Evolutionary conservation across 2,329 filamentous ascomycete species (phyloP).

Genomic region (Gyromitra esculenta): DNA sequence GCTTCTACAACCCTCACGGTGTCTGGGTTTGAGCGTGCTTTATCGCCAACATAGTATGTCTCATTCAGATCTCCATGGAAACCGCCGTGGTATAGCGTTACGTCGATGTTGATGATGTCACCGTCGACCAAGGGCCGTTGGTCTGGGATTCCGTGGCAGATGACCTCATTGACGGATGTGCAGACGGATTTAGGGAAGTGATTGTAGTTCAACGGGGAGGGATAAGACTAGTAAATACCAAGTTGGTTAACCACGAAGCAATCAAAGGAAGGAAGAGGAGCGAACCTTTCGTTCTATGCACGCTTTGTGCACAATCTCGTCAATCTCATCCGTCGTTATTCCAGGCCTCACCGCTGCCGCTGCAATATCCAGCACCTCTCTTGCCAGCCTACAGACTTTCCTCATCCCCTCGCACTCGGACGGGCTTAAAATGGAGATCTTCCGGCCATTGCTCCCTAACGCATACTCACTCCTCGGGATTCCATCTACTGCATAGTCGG

Average conservation of each 20-base stretch:
- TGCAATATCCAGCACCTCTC: slow-evolving; percentile 93
- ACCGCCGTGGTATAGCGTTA: slow-evolving; percentile 91
- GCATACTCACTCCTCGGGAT: slow-evolving; percentile 72
- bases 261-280: slow-evolving; percentile 39
- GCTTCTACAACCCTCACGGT: slow-evolving; percentile 90
- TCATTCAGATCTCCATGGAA: slow-evolving; percentile 98
- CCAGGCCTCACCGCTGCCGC: slow-evolving; percentile 86
- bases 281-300: slow-evolving; percentile 90
- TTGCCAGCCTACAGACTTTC: slow-evolving; percentile 84
- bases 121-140: slow-evolving; percentile 86
- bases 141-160: slow-evolving; percentile 98
- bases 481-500: slow-evolving; percentile 88
- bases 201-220: slow-evolving; percentile 93
- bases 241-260: background rate
- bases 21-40: slow-evolving; percentile 82
- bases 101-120: slow-evolving; percentile 96
- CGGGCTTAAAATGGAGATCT: slow-evolving; percentile 56
- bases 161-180: slow-evolving; percentile 95
- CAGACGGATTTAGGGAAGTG: slow-evolving; percentile 98
- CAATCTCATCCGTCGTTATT: slow-evolving; percentile 93
- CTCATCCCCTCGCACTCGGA: slow-evolving; percentile 73
- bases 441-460: slow-evolving; percentile 59
- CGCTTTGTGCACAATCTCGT: slow-evolving; percentile 93
- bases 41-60: slow-evolving; percentile 96
- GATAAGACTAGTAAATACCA: slow-evolving; percentile 76